Base-by-base conservation (phyloP, 768 basidiomycete species). In the Infundibulicybe gibba region DNA sequence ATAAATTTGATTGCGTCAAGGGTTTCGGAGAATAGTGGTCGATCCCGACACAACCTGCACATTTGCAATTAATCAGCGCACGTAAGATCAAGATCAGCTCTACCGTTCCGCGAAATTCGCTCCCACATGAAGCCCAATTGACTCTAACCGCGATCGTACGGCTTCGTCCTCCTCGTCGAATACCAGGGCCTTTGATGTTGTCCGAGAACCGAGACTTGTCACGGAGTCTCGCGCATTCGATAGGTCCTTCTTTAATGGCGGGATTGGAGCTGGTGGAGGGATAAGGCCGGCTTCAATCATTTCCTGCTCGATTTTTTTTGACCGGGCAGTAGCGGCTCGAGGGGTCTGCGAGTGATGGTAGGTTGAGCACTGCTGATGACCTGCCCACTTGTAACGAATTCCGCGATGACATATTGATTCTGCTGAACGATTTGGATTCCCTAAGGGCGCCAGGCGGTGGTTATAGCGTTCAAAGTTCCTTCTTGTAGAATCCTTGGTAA, bases 1-100 rank as follows among this genome's bases (percentile, higher is more conserved):
- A 97, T 77, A 59, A 97, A 97, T 64, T 97, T 97, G 69, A 97
- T 84, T 9, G 80, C 84, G 50, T 97, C 94, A 6, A 97, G 74
- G 0, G 91, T 87, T 60, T 94, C 88, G 0, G 80, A 64, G 48
- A 95, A 90, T 44, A 89, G 74, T 30, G 81, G 71, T 54, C 85
- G 74, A 51, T 90, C 85, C 32, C 85, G 77, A 60, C 86, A 87
- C 48, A 95, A 62, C 52, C 94, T 95, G 56, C 6, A 32, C 20
- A 49, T 37, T 13, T 34, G 15, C 12, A 20, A 21, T 5, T 41
- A 38, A 20, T 19, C 1, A 42, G n/a, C 3, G 17, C 37, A n/a
- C 20, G 21, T 4, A 44, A 40, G 19, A 17, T 6, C 32, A 10
- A 6, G 31, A 17, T 3, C 11, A 21, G 20, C 9, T 6, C 67